Evolutionary conservation across 441 rosid species (phyloP), one percentile per base, ranked within the genome.

Genomic region (Erodium texanum): DNA sequence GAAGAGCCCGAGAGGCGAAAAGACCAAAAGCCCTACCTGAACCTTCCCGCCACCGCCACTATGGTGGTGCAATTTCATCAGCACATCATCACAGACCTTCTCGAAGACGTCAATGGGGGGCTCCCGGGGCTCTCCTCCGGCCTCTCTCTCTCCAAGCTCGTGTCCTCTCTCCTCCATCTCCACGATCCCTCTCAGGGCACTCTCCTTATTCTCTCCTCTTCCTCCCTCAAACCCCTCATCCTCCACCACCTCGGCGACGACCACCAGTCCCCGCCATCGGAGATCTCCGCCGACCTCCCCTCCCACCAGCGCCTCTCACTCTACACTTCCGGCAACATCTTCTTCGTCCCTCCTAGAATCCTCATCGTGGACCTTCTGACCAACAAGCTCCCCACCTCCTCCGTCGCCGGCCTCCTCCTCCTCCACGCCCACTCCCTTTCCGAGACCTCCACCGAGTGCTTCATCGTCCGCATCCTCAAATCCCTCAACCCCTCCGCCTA

Each of bases 381-480:
- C 52, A 83, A 77, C 41, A 80, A 78, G 68, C 72, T 90, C 68
- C 97, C 95, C 7, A 75, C 81, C 27, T 83, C 93, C 50, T 54
- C 73, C 20, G 76, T 94, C 5, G 82, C 97, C 6, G 93, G 93
- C 15, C 59, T 94, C 18, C 62, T 86, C 73, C 77, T 92, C 22
- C 88, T 86, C 48, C 84, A 80, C 61, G 85, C 81, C 15, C 97
- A 92, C 74, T 74, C 93, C 0, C 82, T 94, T 41, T 76, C 89
- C 0, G 98, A 94, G 68, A 83, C 96, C 27, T 92, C 97, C 7
- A 92, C 96, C 0, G 99, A 94, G 73, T 87, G 92, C 18, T 94
- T 94, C 81, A 94, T 89, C 54, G 88, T 86, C 0, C 78, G 98
- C n/a, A 84, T 94, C 15, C 65, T 94, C 50, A 94, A 94, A 76